Evolutionary conservation across 2,329 filamentous ascomycete genomes (phyloP).

Genomic region (Chaetomiaceae sp.): DNA sequence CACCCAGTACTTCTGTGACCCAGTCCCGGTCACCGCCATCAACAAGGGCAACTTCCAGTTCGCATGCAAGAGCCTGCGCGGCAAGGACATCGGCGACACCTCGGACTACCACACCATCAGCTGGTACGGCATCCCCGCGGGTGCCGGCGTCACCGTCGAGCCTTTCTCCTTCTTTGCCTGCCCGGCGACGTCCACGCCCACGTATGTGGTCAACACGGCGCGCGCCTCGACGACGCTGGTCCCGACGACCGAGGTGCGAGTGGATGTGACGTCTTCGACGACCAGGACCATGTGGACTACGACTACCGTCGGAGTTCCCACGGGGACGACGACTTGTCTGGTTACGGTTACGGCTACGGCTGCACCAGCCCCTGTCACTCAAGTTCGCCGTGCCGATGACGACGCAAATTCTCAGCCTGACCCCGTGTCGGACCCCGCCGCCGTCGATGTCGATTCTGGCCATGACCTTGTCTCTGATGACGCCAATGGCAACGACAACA

Average conservation of each 20-base stretch:
- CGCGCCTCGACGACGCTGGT: conserved; percentile 1
- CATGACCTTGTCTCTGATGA: too few relatives aligned
- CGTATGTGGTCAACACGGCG: conserved; percentile 7
- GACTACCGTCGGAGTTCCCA: neutral
- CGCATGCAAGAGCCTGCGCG: conserved; percentile 2
- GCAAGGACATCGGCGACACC: neutral
- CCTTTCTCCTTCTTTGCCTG: neutral
- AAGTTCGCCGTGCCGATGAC: neutral
- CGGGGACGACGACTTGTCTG: conserved; percentile 1
- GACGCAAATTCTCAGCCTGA: too few relatives aligned
- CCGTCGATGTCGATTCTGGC: neutral
- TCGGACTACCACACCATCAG: conserved; percentile 3
- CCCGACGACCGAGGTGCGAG: neutral
- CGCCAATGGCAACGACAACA: neutral
- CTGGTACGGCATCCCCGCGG: conserved; percentile 5
- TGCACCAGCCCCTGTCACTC: neutral
- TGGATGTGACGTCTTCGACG: neutral
- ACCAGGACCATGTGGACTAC: neutral
- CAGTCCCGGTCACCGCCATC: conserved; percentile 5
- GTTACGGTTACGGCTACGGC: conserved; percentile 6
- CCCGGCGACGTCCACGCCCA: conserved; percentile 1
- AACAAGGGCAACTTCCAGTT: conserved; percentile 15
- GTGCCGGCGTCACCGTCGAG: conserved; percentile 6
- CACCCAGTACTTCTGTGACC: neutral
- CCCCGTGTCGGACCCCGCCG: too few relatives aligned